These are phyloP conservation scores for Candolleomyces aberdarensis DNA, from an alignment of 768 basidiomycete species.

Conservation along the genomic window DNA sequence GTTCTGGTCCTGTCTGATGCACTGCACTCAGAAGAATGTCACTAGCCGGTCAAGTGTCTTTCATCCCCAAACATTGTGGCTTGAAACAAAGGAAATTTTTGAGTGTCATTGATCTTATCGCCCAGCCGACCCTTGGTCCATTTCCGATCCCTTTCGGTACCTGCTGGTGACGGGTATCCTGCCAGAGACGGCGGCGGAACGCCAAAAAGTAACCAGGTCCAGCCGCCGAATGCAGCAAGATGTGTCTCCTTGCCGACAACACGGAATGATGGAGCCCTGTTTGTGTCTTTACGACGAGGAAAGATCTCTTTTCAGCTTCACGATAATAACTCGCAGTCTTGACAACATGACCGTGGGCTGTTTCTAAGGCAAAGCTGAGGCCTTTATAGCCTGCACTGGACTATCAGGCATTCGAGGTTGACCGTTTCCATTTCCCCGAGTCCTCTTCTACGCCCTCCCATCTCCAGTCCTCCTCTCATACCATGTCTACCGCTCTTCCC, in stretches of 20 bases:
- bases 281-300: slow-evolving; percentile 38
- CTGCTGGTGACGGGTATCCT: background rate
- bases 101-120: no score
- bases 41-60: background rate
- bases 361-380: slow-evolving; percentile 44
- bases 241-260: slow-evolving; percentile 64
- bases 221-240: slow-evolving; percentile 24
- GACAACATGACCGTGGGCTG: slow-evolving; percentile 57
- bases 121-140: no score
- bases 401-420: slow-evolving; percentile 30
- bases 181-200: background rate
- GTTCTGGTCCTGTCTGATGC: slow-evolving; percentile 1
- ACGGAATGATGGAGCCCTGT: slow-evolving; percentile 35
- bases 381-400: slow-evolving; percentile 32
- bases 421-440: slow-evolving; percentile 31
- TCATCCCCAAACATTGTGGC: background rate
- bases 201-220: slow-evolving; percentile 6
- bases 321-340: slow-evolving; percentile 44
- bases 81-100: no score
- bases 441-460: slow-evolving; percentile 18
- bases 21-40: background rate
- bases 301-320: slow-evolving; percentile 27
- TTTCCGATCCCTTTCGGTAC: no score
- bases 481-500: slow-evolving; percentile 67
- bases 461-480: slow-evolving; percentile 22